These are phyloP conservation scores for Amanita subjunquillea DNA, from an alignment of 768 basidiomycete genomes.

Conservation along the genomic window DNA sequence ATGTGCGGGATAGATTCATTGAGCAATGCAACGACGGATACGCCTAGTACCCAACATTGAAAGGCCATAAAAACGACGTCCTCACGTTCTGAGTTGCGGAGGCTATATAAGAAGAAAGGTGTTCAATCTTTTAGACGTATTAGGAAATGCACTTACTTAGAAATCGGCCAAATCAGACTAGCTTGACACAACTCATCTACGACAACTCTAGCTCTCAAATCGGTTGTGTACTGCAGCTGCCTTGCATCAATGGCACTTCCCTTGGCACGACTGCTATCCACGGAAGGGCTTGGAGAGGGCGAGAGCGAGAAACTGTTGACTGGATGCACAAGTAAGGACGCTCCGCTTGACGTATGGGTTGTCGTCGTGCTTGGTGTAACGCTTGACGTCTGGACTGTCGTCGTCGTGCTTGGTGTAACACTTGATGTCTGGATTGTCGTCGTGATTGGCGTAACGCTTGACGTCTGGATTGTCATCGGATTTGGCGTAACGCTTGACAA, in stretches of 20 bases:
- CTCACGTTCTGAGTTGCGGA: conserved; percentile 65
- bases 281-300: neutral
- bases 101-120: conserved; percentile 24
- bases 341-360: neutral
- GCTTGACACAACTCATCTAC: conserved; percentile 41
- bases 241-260: neutral
- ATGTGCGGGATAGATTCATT: conserved; percentile 81
- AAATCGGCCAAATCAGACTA: conserved; percentile 41
- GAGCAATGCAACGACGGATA: conserved; percentile 59
- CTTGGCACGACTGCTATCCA: neutral
- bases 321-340: neutral
- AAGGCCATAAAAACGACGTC: conserved; percentile 71
- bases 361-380: neutral
- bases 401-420: no score
- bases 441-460: no score
- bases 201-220: conserved; percentile 2
- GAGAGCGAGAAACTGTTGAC: neutral
- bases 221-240: neutral
- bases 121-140: neutral
- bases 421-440: no score
- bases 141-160: conserved; percentile 36
- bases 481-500: no score
- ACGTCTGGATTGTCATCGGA: no score
- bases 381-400: neutral
- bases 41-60: conserved; percentile 72